Conservation (phyloP, 768 basidiomycete genomes). For the Sutorius australiensis region DNA sequence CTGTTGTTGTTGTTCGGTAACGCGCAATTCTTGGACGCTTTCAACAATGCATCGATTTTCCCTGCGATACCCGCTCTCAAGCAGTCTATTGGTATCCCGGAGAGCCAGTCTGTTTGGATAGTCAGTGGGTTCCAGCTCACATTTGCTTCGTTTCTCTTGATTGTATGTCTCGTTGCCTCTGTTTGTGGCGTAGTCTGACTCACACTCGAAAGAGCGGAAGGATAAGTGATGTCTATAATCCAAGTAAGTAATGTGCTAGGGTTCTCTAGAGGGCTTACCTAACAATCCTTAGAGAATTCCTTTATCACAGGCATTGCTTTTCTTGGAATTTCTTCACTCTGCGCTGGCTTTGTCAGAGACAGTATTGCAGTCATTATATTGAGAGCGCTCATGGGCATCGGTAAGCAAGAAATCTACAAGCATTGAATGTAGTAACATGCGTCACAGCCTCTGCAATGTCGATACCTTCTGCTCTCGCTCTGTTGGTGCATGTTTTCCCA, state of each 20-base stretch:
- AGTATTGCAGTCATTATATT: conserved; percentile 49
- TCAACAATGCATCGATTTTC: conserved; percentile 41
- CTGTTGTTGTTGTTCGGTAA: conserved; percentile 38
- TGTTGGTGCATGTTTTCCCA: conserved; percentile 50
- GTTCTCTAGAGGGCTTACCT: conserved; percentile 22
- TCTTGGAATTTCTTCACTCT: conserved; percentile 43
- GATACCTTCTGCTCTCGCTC: conserved; percentile 47
- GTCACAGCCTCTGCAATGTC: conserved; percentile 44
- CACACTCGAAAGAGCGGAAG: conserved; percentile 20
- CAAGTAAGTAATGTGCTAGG: conserved; percentile 27
- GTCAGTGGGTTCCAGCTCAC: conserved; percentile 44
- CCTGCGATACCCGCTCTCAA: conserved; percentile 37
- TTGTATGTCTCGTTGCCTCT: conserved; percentile 11
- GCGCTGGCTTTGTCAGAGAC: conserved; percentile 43
- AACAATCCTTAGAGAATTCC: conserved; percentile 37
- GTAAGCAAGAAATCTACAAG: conserved; percentile 19
- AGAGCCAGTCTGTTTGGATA: conserved; percentile 31
- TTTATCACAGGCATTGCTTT: conserved; percentile 40
- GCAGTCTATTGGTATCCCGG: conserved; percentile 5
- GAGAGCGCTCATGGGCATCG: conserved; percentile 48
- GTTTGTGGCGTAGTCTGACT: conserved; percentile 7
- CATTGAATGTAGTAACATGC: conserved; percentile 1
- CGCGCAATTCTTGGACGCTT: conserved; percentile 42
- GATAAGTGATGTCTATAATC: conserved; percentile 23
- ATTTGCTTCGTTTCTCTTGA: conserved; percentile 39